phyloP scores from a whole-genome alignment of 257 asterid species.

The Przewalskia tangutica region DNA sequence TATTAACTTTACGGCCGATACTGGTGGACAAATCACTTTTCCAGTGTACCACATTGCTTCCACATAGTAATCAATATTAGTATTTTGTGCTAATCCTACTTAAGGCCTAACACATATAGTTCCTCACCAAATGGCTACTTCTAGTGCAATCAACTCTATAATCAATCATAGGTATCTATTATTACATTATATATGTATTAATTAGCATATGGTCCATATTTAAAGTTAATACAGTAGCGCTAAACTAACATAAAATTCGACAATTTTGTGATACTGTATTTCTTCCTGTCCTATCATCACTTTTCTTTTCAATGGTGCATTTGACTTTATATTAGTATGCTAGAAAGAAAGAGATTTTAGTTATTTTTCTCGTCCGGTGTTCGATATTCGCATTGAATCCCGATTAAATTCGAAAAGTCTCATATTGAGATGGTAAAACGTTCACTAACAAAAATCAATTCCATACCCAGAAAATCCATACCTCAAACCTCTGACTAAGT shows the following conservation, averaged over 20 bases:
- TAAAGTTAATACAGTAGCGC: neutral
- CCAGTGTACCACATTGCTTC: neutral
- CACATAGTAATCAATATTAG: neutral
- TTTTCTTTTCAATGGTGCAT: neutral
- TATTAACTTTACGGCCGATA: neutral
- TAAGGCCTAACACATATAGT: neutral
- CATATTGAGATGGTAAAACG: no score
- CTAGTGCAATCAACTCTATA: neutral
- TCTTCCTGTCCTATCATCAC: neutral
- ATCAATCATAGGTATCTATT: neutral
- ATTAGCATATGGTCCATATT: neutral
- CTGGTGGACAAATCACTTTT: neutral
- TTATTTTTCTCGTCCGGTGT: neutral
- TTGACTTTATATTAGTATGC: neutral
- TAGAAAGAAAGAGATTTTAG: neutral
- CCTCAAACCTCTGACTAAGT: no score
- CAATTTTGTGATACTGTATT: neutral
- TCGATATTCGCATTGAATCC: neutral
- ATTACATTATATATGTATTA: neutral
- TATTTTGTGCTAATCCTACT: slow-evolving; percentile 2
- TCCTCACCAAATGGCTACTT: neutral
- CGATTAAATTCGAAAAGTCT: neutral
- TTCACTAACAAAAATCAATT: no score
- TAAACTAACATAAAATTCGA: neutral
- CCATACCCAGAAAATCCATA: no score